Evolutionary conservation across 2,329 filamentous ascomycete species (phyloP).

Genomic region (Albophoma yamanashiensis): DNA sequence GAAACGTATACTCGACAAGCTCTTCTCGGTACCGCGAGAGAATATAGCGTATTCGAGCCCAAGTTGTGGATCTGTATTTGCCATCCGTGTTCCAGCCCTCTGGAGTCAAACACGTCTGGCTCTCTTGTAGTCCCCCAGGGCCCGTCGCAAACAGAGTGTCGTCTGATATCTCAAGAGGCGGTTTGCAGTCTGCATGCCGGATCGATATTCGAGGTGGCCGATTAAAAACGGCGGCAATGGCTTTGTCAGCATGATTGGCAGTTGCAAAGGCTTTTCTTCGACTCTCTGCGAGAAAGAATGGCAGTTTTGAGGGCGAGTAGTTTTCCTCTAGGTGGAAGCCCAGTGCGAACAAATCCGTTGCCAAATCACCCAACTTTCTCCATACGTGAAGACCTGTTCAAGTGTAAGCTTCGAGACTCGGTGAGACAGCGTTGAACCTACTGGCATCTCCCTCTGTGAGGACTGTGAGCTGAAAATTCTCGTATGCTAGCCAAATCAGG

Average conservation of each 20-base stretch:
- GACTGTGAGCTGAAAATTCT: neutral
- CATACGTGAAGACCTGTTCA: neutral
- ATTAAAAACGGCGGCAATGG: neutral
- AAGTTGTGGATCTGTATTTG: neutral
- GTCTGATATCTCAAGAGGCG: neutral
- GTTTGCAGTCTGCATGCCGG: neutral
- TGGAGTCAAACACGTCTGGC: neutral
- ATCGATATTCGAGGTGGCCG: neutral
- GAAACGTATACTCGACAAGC: neutral
- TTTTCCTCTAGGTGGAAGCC: neutral
- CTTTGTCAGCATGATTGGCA: neutral
- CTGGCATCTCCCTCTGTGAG: neutral
- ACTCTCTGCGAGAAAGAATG: neutral
- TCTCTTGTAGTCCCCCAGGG: neutral
- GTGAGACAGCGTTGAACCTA: neutral
- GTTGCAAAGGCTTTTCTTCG: neutral
- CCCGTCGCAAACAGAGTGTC: neutral
- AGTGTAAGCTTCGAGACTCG: neutral
- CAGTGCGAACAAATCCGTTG: neutral
- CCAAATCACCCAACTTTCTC: neutral
- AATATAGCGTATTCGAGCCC: neutral
- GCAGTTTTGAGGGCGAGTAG: neutral
- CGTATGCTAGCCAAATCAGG: neutral
- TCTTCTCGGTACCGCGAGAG: neutral
- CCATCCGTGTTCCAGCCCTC: neutral